phyloP scores from a whole-genome alignment of 2,329 filamentous ascomycete species.

The Scytalidium lignicola region DNA sequence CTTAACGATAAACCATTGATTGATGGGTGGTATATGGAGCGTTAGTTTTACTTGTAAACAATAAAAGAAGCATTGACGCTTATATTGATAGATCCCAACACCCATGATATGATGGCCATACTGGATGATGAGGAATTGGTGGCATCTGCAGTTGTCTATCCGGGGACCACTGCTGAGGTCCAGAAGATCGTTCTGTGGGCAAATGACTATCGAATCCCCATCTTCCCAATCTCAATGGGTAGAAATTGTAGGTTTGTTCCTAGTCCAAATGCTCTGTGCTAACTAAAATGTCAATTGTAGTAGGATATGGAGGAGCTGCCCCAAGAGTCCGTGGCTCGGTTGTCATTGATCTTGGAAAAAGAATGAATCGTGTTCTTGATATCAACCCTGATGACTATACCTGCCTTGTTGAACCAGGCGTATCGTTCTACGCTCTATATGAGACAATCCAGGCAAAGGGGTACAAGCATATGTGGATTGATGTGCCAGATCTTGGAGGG shows the following conservation, averaged over 20 bases:
- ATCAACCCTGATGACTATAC: slow-evolving; percentile 45
- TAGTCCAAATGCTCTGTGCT: neutral
- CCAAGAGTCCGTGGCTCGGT: slow-evolving; percentile 45
- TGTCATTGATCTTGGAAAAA: slow-evolving; percentile 44
- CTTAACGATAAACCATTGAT: slow-evolving; percentile 35
- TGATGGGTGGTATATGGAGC: slow-evolving; percentile 33
- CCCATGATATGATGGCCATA: slow-evolving; percentile 38
- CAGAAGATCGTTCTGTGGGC: slow-evolving; percentile 40
- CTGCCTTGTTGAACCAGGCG: slow-evolving; percentile 49
- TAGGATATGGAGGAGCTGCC: slow-evolving; percentile 50
- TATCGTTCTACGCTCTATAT: slow-evolving; percentile 46
- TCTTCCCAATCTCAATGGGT: slow-evolving; percentile 45
- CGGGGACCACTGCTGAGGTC: slow-evolving; percentile 39
- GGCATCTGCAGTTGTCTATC: slow-evolving; percentile 38
- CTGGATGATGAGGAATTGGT: slow-evolving; percentile 38
- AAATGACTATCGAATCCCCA: slow-evolving; percentile 39
- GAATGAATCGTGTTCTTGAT: slow-evolving; percentile 47
- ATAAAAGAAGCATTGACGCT: too few relatives aligned
- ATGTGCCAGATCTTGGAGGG: slow-evolving; percentile 35
- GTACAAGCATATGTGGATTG: slow-evolving; percentile 32
- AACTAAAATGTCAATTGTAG: slow-evolving; percentile 3
- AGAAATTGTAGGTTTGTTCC: slow-evolving; percentile 28
- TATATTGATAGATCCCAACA: slow-evolving; percentile 22
- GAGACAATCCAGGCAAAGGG: slow-evolving; percentile 37
- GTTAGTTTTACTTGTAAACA: slow-evolving; percentile 2